Percentiles rank a stretch among this genome's conserved stretches.
phyloP scores from a whole-genome alignment of 257 asterid genomes.

The Galeopsis tetrahit region DNA sequence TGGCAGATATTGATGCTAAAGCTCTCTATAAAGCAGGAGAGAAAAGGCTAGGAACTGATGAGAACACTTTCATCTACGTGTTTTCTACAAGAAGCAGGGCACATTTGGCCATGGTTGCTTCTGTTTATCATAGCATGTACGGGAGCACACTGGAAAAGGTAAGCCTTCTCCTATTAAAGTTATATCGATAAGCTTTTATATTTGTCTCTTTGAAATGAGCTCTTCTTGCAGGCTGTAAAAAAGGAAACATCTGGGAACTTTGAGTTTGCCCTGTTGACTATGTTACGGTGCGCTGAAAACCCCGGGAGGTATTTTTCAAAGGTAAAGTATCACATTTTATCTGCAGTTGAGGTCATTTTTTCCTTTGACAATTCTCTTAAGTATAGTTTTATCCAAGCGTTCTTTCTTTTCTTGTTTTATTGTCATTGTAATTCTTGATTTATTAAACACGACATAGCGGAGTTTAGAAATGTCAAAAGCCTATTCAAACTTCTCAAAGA shows the following conservation, averaged over 20 bases:
- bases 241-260: constrained; percentile 87
- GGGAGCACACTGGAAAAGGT: constrained; percentile 79
- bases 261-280: constrained; percentile 71
- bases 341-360: neutral
- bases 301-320: constrained; percentile 82
- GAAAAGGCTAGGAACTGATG: constrained; percentile 89
- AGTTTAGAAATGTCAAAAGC: neutral
- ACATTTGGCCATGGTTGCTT: constrained; percentile 69
- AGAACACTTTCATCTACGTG: constrained; percentile 67
- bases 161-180: constrained; percentile 15
- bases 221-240: constrained; percentile 70
- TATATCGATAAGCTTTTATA: neutral
- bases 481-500: neutral
- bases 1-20: constrained; percentile 82
- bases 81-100: constrained; percentile 76
- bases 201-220: constrained; percentile 18
- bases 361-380: neutral
- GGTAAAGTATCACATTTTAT: constrained; percentile 48
- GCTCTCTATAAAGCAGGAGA: constrained; percentile 91
- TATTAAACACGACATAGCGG: neutral
- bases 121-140: constrained; percentile 67
- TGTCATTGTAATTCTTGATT: neutral
- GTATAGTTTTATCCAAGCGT: neutral
- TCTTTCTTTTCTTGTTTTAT: neutral
- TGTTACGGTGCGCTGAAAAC: constrained; percentile 75